Conservation (phyloP, 73 alveolate species). For the Paramecium caudatum region DNA sequence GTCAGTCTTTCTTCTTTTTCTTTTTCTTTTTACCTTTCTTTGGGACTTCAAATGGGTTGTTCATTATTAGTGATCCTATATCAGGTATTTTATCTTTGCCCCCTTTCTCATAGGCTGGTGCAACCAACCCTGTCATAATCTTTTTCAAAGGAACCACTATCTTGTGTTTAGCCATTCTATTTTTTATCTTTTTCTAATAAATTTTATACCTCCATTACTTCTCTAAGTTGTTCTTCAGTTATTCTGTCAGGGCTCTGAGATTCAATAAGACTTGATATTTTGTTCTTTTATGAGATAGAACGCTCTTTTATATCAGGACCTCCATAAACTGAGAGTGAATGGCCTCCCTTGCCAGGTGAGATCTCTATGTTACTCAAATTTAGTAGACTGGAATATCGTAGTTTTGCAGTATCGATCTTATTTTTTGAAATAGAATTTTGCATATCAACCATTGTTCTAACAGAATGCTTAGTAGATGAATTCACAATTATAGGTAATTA, state of each 20-base stretch:
- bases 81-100: conserved; percentile 12
- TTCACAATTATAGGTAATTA: conserved; percentile 12
- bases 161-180: conserved; percentile 46
- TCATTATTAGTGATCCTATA: conserved; percentile 34
- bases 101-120: background rate
- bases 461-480: background rate
- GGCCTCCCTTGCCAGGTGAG: background rate
- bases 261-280: conserved; percentile 1
- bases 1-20: conserved; percentile 28
- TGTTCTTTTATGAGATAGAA: conserved; percentile 7
- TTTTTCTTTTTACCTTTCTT: background rate
- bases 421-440: background rate
- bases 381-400: background rate
- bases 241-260: background rate
- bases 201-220: background rate
- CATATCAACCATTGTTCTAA: conserved; percentile 22
- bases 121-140: conserved; percentile 28
- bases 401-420: conserved; percentile 3
- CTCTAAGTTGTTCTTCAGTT: conserved; percentile 8
- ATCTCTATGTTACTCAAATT: background rate
- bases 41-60: conserved; percentile 29
- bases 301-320: background rate
- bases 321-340: conserved; percentile 6
- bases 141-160: conserved; percentile 6
- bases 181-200: conserved; percentile 2